These are phyloP conservation scores for Auriculariales sp. DNA, from an alignment of 768 basidiomycete genomes.

Conservation along the genomic window DNA sequence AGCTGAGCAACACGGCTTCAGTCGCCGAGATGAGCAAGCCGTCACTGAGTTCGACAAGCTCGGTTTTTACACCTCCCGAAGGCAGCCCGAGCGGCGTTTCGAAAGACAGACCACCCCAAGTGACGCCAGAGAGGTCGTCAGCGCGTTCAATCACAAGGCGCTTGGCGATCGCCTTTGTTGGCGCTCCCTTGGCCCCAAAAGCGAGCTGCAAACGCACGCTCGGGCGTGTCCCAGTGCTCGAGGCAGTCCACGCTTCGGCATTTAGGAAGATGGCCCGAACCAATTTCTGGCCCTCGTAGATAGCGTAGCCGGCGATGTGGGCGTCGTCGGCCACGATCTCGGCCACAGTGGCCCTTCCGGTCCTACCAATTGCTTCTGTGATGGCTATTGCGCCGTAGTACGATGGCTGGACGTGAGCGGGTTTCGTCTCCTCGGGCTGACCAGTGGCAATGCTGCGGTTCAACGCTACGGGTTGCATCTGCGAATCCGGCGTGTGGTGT, in stretches of 20 bases:
- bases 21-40: background rate
- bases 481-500: background rate
- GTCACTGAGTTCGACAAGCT: background rate
- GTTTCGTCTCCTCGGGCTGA: slow-evolving; percentile 32
- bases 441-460: slow-evolving; percentile 45
- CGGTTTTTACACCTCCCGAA: background rate
- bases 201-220: slow-evolving; percentile 22
- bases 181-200: slow-evolving; percentile 21
- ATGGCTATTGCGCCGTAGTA: slow-evolving; percentile 54
- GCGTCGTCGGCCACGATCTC: slow-evolving; percentile 34
- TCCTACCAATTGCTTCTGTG: slow-evolving; percentile 39
- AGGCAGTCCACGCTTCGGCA: slow-evolving; percentile 15
- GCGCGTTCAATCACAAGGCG: slow-evolving; percentile 35
- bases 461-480: slow-evolving; percentile 52
- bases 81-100: background rate
- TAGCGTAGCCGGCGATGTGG: slow-evolving; percentile 44
- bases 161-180: slow-evolving; percentile 26
- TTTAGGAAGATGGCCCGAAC: slow-evolving; percentile 45
- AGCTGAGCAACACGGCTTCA: background rate
- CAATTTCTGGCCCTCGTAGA: slow-evolving; percentile 33
- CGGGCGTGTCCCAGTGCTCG: slow-evolving; percentile 18
- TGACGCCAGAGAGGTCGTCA: slow-evolving; percentile 33
- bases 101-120: slow-evolving; percentile 44
- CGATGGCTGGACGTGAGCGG: slow-evolving; percentile 47
- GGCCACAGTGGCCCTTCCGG: slow-evolving; percentile 23